Evolutionary conservation across 495 filamentous ascomycete species (phyloP), one percentile per base, ranked within the genome.

Genomic region (Trichocladium uniseriatum): DNA sequence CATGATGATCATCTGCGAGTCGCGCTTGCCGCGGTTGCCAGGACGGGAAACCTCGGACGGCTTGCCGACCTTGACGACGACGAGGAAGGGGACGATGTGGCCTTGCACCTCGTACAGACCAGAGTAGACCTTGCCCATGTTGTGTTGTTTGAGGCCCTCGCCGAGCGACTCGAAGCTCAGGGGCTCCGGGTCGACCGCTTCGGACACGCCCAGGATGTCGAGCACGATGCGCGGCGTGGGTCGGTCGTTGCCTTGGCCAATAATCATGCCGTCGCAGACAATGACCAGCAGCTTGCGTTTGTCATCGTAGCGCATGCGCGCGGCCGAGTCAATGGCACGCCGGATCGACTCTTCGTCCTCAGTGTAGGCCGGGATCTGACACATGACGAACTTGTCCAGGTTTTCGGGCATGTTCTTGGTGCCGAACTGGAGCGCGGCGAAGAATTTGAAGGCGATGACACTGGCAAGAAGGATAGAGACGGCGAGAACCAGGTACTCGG

Each of bases 221-320:
- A 99, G 78, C 29, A 97, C 94, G 54, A 99, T 99, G 45, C 89
- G 79, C 7, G 92, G 92, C 9, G 92, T 99, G 8, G 94, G 88
- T 42, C 86, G 79, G 62, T 99, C 92, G 65, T 99, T 99, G 55
- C 92, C 92, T 69, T 95, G 89, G 51, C 92, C 92, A 53, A 99
- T 91, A 69, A 99, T 97, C 91, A 99, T 97, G 71, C 92, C 92
- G 62, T 99, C 92, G 59, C 92, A 99, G 49, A 99, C 76, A 40
- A 99, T 77, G 50, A 95, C 82, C 40, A 99, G 72, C 10, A 99
- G 76, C 70, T 99, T 99, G 55, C 92, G 86, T 69, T 97, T 97
- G 68, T 99, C 90, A 59, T 99, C 92, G 64, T 99, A 99, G 46
- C 79, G 78, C 89, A 99, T 95, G 51, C 89, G 80, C 16, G 92